A percentile compares a stretch with the other conserved stretches of the same genome.
Evolutionary conservation across 495 filamentous ascomycete species (phyloP).

Genomic region (Neurospora tetraspora): DNA sequence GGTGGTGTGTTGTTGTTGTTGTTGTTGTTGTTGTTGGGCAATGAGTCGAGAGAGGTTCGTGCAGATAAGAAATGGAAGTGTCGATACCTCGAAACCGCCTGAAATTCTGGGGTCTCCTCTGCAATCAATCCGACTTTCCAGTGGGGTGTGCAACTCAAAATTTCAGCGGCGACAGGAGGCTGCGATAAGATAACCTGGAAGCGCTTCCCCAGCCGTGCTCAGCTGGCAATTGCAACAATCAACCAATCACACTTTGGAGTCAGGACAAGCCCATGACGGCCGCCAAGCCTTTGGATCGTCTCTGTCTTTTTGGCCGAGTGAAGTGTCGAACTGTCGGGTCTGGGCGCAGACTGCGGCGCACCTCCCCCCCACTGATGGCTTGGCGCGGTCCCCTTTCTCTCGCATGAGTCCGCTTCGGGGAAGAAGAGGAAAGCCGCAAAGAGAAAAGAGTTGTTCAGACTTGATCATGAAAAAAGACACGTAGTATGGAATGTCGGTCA

Average conservation of each 20-base stretch:
- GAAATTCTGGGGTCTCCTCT: not conserved
- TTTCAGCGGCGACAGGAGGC: slow-evolving; percentile 7
- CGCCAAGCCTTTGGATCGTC: slow-evolving; percentile 17
- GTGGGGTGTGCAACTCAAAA: slow-evolving; percentile 8
- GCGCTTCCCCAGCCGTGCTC: not conserved
- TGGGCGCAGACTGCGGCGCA: not conserved
- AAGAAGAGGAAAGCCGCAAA: not conserved
- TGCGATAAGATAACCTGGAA: slow-evolving; percentile 10
- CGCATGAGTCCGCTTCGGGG: not conserved
- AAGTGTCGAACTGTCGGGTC: not conserved
- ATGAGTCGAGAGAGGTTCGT: not conserved
- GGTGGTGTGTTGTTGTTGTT: not conserved
- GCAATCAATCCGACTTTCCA: not conserved
- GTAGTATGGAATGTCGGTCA: not conserved
- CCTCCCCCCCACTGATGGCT: not conserved
- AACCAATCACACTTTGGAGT: not conserved
- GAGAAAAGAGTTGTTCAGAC: not conserved
- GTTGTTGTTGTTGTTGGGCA: too few species aligned
- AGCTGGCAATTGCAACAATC: not conserved
- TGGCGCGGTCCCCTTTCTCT: not conserved
- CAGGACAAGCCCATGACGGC: slow-evolving; percentile 12
- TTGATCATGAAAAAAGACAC: not conserved
- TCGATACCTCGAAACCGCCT: not conserved
- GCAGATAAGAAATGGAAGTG: not conserved
- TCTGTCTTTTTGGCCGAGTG: not conserved